These are phyloP conservation scores for Linaria vulgaris DNA, from an alignment of 257 asterid genomes.

Conservation along the genomic window DNA sequence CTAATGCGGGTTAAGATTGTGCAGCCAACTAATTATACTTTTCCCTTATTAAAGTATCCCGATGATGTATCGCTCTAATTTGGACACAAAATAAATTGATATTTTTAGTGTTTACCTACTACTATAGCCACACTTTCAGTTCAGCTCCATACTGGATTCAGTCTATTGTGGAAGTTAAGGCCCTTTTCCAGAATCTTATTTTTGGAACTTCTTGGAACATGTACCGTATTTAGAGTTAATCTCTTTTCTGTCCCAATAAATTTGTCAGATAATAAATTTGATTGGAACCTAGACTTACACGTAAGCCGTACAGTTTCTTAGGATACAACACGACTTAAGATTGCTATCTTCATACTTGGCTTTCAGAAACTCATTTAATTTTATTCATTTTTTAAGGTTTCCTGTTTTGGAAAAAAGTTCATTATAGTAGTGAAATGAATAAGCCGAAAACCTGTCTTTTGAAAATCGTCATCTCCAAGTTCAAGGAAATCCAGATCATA, in stretches of 20 bases:
- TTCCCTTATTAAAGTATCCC: background rate
- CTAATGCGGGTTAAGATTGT: background rate
- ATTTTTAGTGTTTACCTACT: background rate
- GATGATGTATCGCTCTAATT: background rate
- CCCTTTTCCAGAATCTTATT: background rate
- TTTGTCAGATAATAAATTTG: too few relatives aligned
- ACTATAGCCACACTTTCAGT: background rate
- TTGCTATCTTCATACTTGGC: too few relatives aligned
- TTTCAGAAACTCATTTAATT: background rate
- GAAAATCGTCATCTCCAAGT: too few relatives aligned
- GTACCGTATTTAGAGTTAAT: background rate
- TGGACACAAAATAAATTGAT: background rate
- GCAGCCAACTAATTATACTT: background rate
- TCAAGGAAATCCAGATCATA: too few relatives aligned
- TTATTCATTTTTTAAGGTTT: background rate
- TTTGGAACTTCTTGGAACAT: background rate
- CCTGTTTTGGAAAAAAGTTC: too few relatives aligned
- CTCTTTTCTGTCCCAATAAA: too few relatives aligned
- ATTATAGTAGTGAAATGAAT: too few relatives aligned
- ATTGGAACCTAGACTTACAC: too few relatives aligned
- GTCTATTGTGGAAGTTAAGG: background rate
- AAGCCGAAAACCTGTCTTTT: too few relatives aligned
- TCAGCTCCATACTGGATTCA: background rate
- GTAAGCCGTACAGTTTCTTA: too few relatives aligned
- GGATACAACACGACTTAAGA: too few relatives aligned